These are phyloP conservation scores for Apophysomyces elegans DNA, from an alignment of 371 early-diverging fungal genomes.

Conservation along the genomic window DNA sequence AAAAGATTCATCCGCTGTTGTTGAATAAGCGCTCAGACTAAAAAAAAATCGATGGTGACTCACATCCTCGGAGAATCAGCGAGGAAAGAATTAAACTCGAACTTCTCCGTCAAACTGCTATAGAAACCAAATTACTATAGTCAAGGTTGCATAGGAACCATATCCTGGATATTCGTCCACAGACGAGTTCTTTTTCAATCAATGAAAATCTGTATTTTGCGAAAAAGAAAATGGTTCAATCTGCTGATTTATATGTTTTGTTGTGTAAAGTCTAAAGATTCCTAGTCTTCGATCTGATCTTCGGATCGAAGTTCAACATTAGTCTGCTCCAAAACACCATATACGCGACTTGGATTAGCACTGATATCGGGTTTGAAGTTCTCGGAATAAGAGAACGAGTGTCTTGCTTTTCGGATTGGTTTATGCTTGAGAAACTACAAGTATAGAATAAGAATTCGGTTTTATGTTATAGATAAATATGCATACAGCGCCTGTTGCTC, in stretches of 20 bases:
- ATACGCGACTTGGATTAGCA: slow-evolving; percentile 32
- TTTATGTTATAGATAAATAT: no score
- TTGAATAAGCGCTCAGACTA: no score
- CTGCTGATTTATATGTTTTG: no score
- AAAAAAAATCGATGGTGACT: neutral
- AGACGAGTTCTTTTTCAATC: no score
- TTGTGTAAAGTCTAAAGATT: no score
- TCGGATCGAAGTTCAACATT: slow-evolving; percentile 36
- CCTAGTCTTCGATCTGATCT: slow-evolving; percentile 20
- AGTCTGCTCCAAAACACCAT: slow-evolving; percentile 33
- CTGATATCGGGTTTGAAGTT: slow-evolving; percentile 61
- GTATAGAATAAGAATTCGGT: no score
- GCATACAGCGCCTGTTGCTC: slow-evolving; percentile 88
- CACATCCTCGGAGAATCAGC: neutral
- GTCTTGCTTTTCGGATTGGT: slow-evolving; percentile 51
- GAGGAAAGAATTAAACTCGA: no score
- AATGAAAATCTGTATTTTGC: no score
- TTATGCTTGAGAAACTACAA: slow-evolving; percentile 59
- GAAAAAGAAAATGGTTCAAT: no score
- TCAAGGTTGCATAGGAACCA: neutral
- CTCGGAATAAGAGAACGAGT: slow-evolving; percentile 72
- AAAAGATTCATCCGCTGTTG: no score
- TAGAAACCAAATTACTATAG: no score
- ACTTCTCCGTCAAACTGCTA: no score
- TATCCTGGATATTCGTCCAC: neutral